Evolutionary conservation across 2,329 filamentous ascomycete species (phyloP), one percentile per base, ranked within the genome.

Genomic region (Setomelanomma holmii): DNA sequence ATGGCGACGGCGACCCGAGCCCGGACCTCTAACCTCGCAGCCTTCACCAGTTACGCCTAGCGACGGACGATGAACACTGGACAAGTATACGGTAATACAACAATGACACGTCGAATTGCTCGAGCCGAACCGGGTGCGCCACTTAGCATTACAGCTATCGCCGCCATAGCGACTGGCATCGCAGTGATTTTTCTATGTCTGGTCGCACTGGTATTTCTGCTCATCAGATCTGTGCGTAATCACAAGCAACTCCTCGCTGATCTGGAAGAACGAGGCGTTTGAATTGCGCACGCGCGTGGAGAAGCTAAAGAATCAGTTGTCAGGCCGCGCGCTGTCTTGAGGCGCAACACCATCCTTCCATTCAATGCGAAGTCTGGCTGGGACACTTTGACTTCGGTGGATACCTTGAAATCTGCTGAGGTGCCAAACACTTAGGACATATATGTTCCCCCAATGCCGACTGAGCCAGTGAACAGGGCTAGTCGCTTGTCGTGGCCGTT

Each of bases 301-400:
- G 60, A 59, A 11, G 52, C 39, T 34, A 63, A 44, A 20, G 54
- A 58, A 7, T 39, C 55, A 4, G 40, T 71, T 5, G 42, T 64
- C 10, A 68, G 58, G 44, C 71, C 71, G n/a, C 71, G 69, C 47
- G 53, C 65, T 34, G 66, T 72, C 0, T 54, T 73, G 5, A 63
- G 67, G 50, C 67, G 71, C 30, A 72, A 66, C 39, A 67, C 64
- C 2, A 54, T 71, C 11, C 55, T 73, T 3, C 68, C 71, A 1
- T 75, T 73, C 63, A 71, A 73, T 39, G 58, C 66, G 2, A 68
- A 67, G 38, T 68, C 68, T 12, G 76, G 74, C 33, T 80, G 77
- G 77, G 75, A 69, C 14, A 61, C 74, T 41, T 59, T 79, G 8
- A 66, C 66, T 10, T 79, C 77, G 1, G 66, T 69, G n/a, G 76